These are phyloP conservation scores for Neofusicoccum cordaticola DNA, from an alignment of 2,329 filamentous ascomycete species.

Conservation along the genomic window DNA sequence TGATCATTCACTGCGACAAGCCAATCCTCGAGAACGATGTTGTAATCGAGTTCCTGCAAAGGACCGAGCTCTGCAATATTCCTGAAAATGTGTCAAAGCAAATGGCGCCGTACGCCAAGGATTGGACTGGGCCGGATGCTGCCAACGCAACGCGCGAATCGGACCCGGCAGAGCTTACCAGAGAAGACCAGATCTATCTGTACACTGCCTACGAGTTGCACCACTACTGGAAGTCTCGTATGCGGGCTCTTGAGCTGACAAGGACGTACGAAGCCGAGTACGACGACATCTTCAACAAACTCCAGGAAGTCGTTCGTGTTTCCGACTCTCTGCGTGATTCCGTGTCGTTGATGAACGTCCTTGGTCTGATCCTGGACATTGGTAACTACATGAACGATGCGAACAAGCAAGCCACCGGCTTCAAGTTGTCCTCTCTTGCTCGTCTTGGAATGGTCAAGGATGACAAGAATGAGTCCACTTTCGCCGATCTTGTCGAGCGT, in stretches of 20 bases:
- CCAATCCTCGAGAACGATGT: slow-evolving; percentile 85
- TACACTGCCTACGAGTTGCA: slow-evolving; percentile 91
- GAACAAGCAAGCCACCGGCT: slow-evolving; percentile 95
- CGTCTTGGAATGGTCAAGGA: slow-evolving; percentile 97
- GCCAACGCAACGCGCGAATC: slow-evolving; percentile 74
- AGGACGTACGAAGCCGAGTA: slow-evolving; percentile 84
- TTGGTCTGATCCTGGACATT: slow-evolving; percentile 93
- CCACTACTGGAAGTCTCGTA: slow-evolving; percentile 98
- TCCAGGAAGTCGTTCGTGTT: slow-evolving; percentile 80
- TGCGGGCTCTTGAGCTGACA: slow-evolving; percentile 84
- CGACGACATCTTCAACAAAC: slow-evolving; percentile 81
- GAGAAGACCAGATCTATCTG: slow-evolving; percentile 93
- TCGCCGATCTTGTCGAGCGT: slow-evolving; percentile 92
- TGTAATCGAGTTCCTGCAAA: slow-evolving; percentile 94
- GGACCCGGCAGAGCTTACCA: slow-evolving; percentile 82
- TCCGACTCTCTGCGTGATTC: slow-evolving; percentile 89
- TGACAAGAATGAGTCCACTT: slow-evolving; percentile 95
- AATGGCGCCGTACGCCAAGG: slow-evolving; percentile 92
- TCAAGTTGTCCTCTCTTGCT: slow-evolving; percentile 93
- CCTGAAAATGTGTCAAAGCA: slow-evolving; percentile 86
- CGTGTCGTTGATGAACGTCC: slow-evolving; percentile 89
- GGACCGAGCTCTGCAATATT: slow-evolving; percentile 88
- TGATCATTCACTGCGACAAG: slow-evolving; percentile 92
- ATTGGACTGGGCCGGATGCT: slow-evolving; percentile 89
- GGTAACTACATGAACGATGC: slow-evolving; percentile 99